Evolutionary conservation across 2,329 filamentous ascomycete species (phyloP), one percentile per base, ranked within the genome.

Genomic region (Podosphaera fusca): DNA sequence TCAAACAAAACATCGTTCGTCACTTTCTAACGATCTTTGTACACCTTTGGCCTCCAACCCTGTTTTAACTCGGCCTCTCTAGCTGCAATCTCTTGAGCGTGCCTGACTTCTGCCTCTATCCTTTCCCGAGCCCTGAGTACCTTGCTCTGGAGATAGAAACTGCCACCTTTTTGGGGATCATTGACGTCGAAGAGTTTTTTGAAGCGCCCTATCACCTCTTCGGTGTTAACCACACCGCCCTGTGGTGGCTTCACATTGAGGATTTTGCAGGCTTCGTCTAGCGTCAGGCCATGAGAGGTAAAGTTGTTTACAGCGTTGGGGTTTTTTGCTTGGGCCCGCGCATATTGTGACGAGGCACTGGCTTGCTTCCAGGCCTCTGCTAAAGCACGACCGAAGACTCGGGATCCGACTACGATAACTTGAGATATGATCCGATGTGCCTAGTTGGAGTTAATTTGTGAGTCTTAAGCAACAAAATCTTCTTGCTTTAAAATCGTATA

Each of bases 111-210:
- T 65, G 84, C 77, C 73, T 96, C 90, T 72, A 98, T 84, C 61
- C 92, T 76, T 72, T 98, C 90, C 65, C 90, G 80, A 58, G 92
- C 92, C 60, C 92, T 77, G 64, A 96, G 72, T 57, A 98, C 81
- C 73, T 98, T 98, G 76, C 90, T 96, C 72, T 98, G 92, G 54
- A 98, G 76, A 71, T 98, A 98, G 72, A 98, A 98, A 66, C 88
- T 95, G 56, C 92, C 92, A 40, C 92, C 92, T 67, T 95, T 95
- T 70, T 94, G 77, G 9, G 92, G 90, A 62, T 98, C 86, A 72
- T 98, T 98, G 64, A 80, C 74, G 70, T 98, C 92, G 69, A 95
- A 98, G 53, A 98, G 74, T 62, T 84, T 81, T 79, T 96, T 96
- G 76, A 96, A 98, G 56, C 88, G 78, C 64, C 84, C 81, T 71